Conservation (phyloP, 495 filamentous ascomycete species). For the Durotheca rogersii region DNA sequence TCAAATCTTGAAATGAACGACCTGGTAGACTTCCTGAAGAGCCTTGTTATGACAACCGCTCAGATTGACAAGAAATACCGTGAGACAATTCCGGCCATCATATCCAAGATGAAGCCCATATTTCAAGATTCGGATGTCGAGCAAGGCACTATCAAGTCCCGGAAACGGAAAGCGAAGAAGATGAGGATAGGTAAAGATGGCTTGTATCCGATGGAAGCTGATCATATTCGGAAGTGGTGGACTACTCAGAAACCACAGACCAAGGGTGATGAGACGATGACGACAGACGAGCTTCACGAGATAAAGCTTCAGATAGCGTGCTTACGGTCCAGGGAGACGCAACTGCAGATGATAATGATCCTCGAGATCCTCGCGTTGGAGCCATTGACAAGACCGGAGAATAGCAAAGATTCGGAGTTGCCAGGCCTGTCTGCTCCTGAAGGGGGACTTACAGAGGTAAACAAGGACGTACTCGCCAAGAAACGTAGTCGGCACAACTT, state of each 20-base stretch:
- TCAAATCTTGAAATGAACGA: conserved; percentile 56
- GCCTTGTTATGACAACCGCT: conserved; percentile 67
- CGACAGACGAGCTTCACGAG: conserved; percentile 43
- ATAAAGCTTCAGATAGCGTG: conserved; percentile 62
- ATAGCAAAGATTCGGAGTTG: conserved; percentile 42
- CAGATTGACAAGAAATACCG: conserved; percentile 87
- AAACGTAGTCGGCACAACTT: conserved; percentile 48
- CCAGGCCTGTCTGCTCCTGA: conserved; percentile 36
- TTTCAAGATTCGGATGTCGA: conserved; percentile 57
- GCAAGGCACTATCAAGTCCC: conserved; percentile 49
- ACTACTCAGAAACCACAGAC: conserved; percentile 45
- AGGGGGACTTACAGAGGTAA: conserved; percentile 10
- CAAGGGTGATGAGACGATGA: conserved; percentile 38
- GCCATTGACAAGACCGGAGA: conserved; percentile 42
- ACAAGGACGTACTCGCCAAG: conserved; percentile 30
- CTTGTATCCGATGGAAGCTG: conserved; percentile 72
- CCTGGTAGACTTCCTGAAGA: conserved; percentile 67
- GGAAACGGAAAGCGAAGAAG: conserved; percentile 65
- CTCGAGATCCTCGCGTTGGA: conserved; percentile 84
- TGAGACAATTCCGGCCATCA: conserved; percentile 66
- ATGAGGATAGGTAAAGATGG: conserved; percentile 74
- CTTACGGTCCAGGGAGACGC: conserved; percentile 73
- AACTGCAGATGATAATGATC: conserved; percentile 87
- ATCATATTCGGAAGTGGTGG: conserved; percentile 83
- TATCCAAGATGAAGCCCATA: conserved; percentile 61